Percentiles rank a stretch among this genome's conserved stretches.
Evolutionary conservation across 78 protist species (phyloP).

Genomic region (Mantamonas sphyraenae): DNA sequence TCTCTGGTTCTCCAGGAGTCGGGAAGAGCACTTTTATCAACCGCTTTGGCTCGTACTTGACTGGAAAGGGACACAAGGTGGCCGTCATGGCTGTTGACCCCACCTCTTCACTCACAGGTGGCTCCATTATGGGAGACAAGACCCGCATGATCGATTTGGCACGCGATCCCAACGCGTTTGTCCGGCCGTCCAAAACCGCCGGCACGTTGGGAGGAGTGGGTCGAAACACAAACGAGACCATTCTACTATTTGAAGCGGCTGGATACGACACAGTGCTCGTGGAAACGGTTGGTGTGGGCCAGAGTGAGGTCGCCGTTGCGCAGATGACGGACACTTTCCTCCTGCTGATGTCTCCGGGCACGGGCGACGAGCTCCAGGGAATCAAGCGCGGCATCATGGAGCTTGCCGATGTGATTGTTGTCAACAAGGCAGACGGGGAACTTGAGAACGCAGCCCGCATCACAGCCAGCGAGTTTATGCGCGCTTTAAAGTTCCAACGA

Average conservation of each 20-base stretch:
- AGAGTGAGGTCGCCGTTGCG: conserved; percentile 76
- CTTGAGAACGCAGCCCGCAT: conserved; percentile 41
- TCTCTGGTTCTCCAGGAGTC: conserved; percentile 93
- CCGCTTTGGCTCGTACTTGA: conserved; percentile 66
- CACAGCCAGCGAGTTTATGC: conserved; percentile 40
- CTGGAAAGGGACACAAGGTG: conserved; percentile 21
- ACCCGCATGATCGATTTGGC: conserved; percentile 89
- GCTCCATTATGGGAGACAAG: conserved; percentile 90
- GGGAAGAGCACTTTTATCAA: conserved; percentile 95
- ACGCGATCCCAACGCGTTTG: conserved; percentile 61
- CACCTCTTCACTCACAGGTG: conserved; percentile 72
- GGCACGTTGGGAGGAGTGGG: conserved; percentile 76
- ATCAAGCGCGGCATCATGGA: conserved; percentile 92
- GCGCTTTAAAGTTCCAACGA: conserved; percentile 46
- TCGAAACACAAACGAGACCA: conserved; percentile 68
- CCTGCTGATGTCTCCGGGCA: conserved; percentile 88
- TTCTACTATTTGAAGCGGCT: conserved; percentile 75
- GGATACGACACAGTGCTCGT: conserved; percentile 78
- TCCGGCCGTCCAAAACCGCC: conserved; percentile 81
- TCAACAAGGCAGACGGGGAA: conserved; percentile 89
- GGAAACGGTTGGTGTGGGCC: conserved; percentile 98
- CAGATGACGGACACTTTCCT: conserved; percentile 77
- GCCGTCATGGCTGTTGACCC: conserved; percentile 94
- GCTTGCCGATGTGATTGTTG: conserved; percentile 76
- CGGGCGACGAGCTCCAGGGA: conserved; percentile 96